These are phyloP conservation scores for Phytophthora palmivora DNA, from an alignment of 352 stramenopile genomes.

Conservation along the genomic window DNA sequence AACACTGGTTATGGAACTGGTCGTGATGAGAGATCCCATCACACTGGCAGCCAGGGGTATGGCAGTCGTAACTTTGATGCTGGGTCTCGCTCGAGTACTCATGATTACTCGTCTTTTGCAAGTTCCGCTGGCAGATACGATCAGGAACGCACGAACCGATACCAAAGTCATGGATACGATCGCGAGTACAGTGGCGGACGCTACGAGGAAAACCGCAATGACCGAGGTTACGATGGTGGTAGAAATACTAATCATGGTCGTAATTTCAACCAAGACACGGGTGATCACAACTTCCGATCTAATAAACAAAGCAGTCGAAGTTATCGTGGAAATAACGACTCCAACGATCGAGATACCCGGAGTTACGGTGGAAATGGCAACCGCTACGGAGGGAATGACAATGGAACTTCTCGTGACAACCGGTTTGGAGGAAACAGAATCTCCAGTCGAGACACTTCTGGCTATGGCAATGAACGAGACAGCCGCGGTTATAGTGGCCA, in stretches of 20 bases:
- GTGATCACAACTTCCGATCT: conserved; percentile 1
- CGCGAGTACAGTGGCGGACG: background rate
- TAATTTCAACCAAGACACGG: too few relatives aligned
- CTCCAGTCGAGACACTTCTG: background rate
- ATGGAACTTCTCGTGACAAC: background rate
- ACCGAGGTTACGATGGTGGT: background rate
- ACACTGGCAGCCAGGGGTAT: background rate
- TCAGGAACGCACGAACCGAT: background rate
- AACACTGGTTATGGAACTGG: too few relatives aligned
- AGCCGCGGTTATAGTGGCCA: conserved; percentile 1
- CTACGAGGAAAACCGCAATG: conserved; percentile 10
- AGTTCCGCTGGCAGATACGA: conserved; percentile 9
- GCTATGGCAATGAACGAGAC: background rate
- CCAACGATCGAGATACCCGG: background rate
- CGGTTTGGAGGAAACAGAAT: background rate
- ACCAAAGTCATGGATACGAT: conserved; percentile 1
- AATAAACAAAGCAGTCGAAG: background rate
- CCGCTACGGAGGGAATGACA: background rate
- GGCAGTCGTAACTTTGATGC: conserved; percentile 2
- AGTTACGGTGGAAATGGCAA: background rate
- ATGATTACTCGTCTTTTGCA: conserved; percentile 8
- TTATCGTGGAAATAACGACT: conserved; percentile 1
- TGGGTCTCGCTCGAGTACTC: background rate
- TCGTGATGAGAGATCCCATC: background rate
- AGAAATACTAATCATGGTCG: background rate